Conservation (phyloP, 2,329 filamentous ascomycete genomes). For the Decorospora gaudefroyi region DNA sequence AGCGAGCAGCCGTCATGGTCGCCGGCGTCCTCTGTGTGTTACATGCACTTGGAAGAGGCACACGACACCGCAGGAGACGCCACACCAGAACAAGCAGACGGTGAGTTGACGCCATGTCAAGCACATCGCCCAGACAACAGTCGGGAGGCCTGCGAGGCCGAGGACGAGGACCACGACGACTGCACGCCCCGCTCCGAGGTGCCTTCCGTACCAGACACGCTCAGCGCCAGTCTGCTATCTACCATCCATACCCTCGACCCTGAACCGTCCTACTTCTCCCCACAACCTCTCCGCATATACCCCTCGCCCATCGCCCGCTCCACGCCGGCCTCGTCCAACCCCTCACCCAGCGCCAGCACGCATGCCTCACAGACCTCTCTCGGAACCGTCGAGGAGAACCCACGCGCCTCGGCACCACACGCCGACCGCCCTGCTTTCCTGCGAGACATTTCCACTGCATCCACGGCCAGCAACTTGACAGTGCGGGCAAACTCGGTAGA, state of each 20-base stretch:
- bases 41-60: slow-evolving; percentile 26
- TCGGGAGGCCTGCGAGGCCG: too few species aligned
- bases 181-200: slow-evolving; percentile 50
- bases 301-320: slow-evolving; percentile 38
- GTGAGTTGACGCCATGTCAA: slow-evolving; percentile 12
- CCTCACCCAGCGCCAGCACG: slow-evolving; percentile 40
- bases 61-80: slow-evolving; percentile 1
- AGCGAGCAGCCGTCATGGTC: slow-evolving; percentile 20
- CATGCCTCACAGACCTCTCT: slow-evolving; percentile 36
- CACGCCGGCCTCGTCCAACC: slow-evolving; percentile 34
- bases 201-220: slow-evolving; percentile 39
- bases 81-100: slow-evolving; percentile 4
- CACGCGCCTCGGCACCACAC: slow-evolving; percentile 21
- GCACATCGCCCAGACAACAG: not conserved
- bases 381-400: slow-evolving; percentile 12
- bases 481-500: slow-evolving; percentile 45
- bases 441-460: slow-evolving; percentile 50
- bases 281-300: slow-evolving; percentile 46
- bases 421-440: slow-evolving; percentile 47
- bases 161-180: slow-evolving; percentile 41
- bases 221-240: slow-evolving; percentile 26
- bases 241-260: slow-evolving; percentile 29
- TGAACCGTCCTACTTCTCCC: slow-evolving; percentile 47
- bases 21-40: slow-evolving; percentile 36
- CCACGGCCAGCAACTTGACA: slow-evolving; percentile 50